phyloP scores from a whole-genome alignment of 2,329 filamentous ascomycete genomes.

The Ambrosiella cleistominuta region DNA sequence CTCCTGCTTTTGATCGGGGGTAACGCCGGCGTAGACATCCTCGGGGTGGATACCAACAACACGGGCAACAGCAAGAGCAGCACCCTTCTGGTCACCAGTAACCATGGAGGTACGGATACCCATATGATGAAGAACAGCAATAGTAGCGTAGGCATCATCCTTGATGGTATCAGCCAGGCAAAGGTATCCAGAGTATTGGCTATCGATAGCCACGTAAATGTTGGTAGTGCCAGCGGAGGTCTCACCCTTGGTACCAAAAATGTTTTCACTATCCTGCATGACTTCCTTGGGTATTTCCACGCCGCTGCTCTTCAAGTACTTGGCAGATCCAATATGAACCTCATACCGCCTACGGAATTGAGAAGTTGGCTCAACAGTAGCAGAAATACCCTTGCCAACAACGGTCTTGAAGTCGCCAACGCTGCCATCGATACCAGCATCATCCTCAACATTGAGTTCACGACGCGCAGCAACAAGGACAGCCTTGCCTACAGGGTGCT shows the following conservation, averaged over 20 bases:
- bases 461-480: slow-evolving; percentile 59
- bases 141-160: slow-evolving; percentile 61
- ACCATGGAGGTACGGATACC: slow-evolving; percentile 79
- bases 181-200: slow-evolving; percentile 61
- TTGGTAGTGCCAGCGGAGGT: slow-evolving; percentile 59
- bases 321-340: slow-evolving; percentile 68
- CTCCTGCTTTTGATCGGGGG: slow-evolving; percentile 75
- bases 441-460: slow-evolving; percentile 53
- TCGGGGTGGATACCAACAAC: slow-evolving; percentile 62
- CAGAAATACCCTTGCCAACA: slow-evolving; percentile 73
- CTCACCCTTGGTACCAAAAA: slow-evolving; percentile 20
- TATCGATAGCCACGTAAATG: slow-evolving; percentile 81
- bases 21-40: slow-evolving; percentile 71
- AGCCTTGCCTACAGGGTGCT: slow-evolving; percentile 89
- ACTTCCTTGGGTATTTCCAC: slow-evolving; percentile 48
- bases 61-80: slow-evolving; percentile 66
- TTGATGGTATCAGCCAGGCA: slow-evolving; percentile 85
- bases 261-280: slow-evolving; percentile 41
- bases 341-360: slow-evolving; percentile 44
- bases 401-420: slow-evolving; percentile 69
- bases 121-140: slow-evolving; percentile 69
- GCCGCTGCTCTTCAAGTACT: slow-evolving; percentile 54
- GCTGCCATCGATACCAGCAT: slow-evolving; percentile 63
- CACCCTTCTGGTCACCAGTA: slow-evolving; percentile 76
- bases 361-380: slow-evolving; percentile 51